Evolutionary conservation across 108 stramenopile species (phyloP).

Genomic region (Cyclotella kingstonii): DNA sequence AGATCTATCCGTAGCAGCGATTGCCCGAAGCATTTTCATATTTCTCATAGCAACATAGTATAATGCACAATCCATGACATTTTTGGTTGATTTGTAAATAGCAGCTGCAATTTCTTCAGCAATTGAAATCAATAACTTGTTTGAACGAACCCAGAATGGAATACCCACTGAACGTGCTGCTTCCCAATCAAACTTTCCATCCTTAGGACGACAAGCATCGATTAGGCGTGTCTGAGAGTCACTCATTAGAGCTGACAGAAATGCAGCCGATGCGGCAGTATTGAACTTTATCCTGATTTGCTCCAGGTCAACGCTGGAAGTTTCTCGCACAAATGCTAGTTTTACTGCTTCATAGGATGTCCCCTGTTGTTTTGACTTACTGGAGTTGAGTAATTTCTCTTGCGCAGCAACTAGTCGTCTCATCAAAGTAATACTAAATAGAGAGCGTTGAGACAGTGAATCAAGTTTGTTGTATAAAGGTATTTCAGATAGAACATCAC

Average conservation of each 20-base stretch:
- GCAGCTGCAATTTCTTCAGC: constrained; percentile 84
- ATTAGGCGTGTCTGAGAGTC: constrained; percentile 60
- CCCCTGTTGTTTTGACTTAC: constrained; percentile 4
- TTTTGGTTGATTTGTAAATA: constrained; percentile 61
- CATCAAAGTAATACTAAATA: constrained; percentile 47
- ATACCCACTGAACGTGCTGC: constrained; percentile 54
- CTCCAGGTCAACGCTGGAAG: constrained; percentile 18
- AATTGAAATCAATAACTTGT: constrained; percentile 49
- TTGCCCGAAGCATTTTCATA: constrained; percentile 57
- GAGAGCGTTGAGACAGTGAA: constrained; percentile 47
- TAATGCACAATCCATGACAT: constrained; percentile 74
- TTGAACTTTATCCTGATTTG: constrained; percentile 17
- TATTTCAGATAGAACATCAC: constrained; percentile 47
- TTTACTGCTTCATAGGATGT: constrained; percentile 25
- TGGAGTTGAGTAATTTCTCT: constrained; percentile 3
- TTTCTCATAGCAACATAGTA: constrained; percentile 76
- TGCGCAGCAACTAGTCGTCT: constrained; percentile 18
- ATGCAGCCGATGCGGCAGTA: constrained; percentile 59
- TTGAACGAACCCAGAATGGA: constrained; percentile 86
- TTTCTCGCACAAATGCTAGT: constrained; percentile 24
- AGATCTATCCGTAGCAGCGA: constrained; percentile 74
- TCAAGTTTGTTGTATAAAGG: constrained; percentile 65
- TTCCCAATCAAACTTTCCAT: constrained; percentile 67
- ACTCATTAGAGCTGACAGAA: constrained; percentile 69
- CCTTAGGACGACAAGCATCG: constrained; percentile 44